These are phyloP conservation scores for Paecilomyces niveus DNA, from an alignment of 2,329 filamentous ascomycete species.

Conservation along the genomic window DNA sequence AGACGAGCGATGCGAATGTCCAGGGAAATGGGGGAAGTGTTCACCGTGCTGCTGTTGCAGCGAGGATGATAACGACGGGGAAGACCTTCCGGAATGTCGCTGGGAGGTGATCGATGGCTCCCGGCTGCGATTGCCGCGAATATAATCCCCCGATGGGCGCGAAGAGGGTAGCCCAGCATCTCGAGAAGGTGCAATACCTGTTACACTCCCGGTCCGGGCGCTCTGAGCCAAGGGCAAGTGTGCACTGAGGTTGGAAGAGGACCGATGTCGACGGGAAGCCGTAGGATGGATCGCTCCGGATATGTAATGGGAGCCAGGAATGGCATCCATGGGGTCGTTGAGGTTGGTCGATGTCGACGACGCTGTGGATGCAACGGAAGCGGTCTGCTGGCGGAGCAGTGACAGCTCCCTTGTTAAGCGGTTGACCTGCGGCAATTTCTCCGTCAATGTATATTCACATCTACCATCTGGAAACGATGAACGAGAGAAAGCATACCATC, in stretches of 20 bases:
- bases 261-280: slow-evolving; percentile 49
- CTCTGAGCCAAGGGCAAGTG: slow-evolving; percentile 30
- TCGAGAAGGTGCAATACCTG: slow-evolving; percentile 38
- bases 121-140: slow-evolving; percentile 29
- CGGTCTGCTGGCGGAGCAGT: slow-evolving; percentile 65
- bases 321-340: slow-evolving; percentile 40
- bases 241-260: slow-evolving; percentile 47
- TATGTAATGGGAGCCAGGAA: slow-evolving; percentile 35
- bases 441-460: neutral
- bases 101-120: slow-evolving; percentile 36
- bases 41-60: slow-evolving; percentile 20
- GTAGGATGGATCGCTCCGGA: slow-evolving; percentile 46
- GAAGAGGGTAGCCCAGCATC: slow-evolving; percentile 23
- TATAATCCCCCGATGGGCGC: slow-evolving; percentile 20
- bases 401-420: slow-evolving; percentile 84
- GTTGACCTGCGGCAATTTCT: slow-evolving; percentile 60
- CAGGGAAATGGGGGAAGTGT: slow-evolving; percentile 15
- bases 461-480: no score
- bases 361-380: slow-evolving; percentile 55
- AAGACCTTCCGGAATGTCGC: slow-evolving; percentile 24
- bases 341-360: slow-evolving; percentile 49
- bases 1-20: slow-evolving; percentile 19
- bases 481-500: slow-evolving; percentile 53
- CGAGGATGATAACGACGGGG: slow-evolving; percentile 20
- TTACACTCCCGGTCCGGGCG: slow-evolving; percentile 28